Evolutionary conservation across 176 grass and related monocot genomes (phyloP), one percentile per base, ranked within the genome.

Genomic region (Cenchrus fungigraminus): DNA sequence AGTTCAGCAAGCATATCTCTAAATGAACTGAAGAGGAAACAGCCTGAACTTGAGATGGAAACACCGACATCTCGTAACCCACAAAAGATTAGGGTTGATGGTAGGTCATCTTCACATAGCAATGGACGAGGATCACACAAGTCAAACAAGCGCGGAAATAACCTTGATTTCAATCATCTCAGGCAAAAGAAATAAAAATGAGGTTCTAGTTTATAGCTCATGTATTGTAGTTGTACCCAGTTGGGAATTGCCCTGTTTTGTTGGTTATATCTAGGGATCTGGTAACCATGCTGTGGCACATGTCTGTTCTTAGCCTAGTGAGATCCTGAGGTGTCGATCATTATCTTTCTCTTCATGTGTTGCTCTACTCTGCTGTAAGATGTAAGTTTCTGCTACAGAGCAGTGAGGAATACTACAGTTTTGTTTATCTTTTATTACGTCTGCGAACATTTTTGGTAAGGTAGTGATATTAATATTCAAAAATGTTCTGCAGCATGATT

Each of bases 1-100:
- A 54, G 65, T 61, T 90, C 91, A 55, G 82, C 57, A 31, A 89
- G 88, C 84, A 90, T 87, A 22, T 90, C 79, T 65, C 15, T 78
- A 17, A 87, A 87, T 56, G 91, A 92, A 63, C 68, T 96, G 29
- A 99, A 99, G 83, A 96, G 93, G 62, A 96, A 94, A 71, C 56
- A 88, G 40, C 86, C 88, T 2, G 86, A 81, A 65, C 74, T 82
- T 31, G 86, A 89, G 10, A 90, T 70, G 50, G 93, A 95, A 74
- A 92, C 78, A 78, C 52, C 83, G 12, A 0, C 45, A 46, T 82
- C 75, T n/a, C 82, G 63, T 9, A 92, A 89, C 64, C 34, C 58
- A 25, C 81, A 20, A 46, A 99, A 92, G 87, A 82, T 51, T 19
- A 37, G 71, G 20, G 9, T 59, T 28, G 53, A 72, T 46, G 59